These are phyloP conservation scores for Carpinus viminea DNA, from an alignment of 306 rosid species.

Conservation along the genomic window DNA sequence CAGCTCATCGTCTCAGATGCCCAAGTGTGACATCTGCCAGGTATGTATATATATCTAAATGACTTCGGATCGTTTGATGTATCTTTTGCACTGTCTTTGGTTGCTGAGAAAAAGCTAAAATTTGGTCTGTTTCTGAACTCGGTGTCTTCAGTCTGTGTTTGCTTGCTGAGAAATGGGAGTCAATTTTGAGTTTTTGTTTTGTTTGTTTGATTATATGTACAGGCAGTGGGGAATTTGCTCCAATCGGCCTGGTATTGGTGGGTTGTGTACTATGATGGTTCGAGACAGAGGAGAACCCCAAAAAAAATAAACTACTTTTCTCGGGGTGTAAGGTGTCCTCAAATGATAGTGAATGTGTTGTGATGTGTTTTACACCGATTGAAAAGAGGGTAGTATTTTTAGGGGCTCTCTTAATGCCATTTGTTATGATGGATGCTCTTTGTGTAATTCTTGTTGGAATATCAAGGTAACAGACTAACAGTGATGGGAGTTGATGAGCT, in stretches of 20 bases:
- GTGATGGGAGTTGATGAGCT: not conserved
- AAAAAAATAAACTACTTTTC: not conserved
- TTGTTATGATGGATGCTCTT: no score
- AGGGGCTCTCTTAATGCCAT: no score
- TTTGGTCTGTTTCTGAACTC: not conserved
- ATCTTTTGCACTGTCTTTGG: not conserved
- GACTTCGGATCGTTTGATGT: not conserved
- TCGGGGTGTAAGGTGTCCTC: not conserved
- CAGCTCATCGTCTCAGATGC: conserved; percentile 69
- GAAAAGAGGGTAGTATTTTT: not conserved
- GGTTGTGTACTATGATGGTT: not conserved
- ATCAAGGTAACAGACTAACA: no score
- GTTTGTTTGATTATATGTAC: not conserved
- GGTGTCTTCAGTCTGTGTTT: not conserved
- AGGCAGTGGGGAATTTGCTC: not conserved
- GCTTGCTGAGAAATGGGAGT: not conserved
- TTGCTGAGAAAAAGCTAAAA: not conserved
- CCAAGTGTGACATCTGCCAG: conserved; percentile 96
- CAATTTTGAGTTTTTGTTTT: not conserved
- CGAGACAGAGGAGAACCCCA: not conserved
- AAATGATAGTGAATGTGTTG: not conserved
- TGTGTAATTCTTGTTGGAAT: no score
- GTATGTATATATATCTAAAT: conserved; percentile 21
- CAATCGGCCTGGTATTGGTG: not conserved
- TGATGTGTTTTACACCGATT: not conserved